Conservation (phyloP, 331 rosid genomes). For the Quercus lobata region DNA sequence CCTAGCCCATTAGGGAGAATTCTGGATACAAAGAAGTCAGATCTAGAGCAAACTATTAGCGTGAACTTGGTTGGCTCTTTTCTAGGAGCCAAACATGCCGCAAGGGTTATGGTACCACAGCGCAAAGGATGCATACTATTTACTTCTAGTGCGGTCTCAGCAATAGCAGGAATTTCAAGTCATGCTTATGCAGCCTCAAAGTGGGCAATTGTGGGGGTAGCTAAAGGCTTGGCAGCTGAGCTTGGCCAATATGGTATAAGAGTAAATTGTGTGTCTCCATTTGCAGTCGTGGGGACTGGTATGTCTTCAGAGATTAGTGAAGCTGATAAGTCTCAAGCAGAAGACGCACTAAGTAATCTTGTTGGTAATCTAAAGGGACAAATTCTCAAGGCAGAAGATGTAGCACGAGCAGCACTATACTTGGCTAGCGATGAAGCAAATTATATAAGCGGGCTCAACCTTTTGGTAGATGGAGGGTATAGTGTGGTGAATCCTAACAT, state of each 20-base stretch:
- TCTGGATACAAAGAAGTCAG: not conserved
- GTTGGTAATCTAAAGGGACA: constrained; percentile 26
- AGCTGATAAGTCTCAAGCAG: not conserved
- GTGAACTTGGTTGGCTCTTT: constrained; percentile 21
- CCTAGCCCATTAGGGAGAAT: not conserved
- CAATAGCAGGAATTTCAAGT: constrained; percentile 25
- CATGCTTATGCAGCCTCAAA: constrained; percentile 37
- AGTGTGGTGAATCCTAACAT: constrained; percentile 16
- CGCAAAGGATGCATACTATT: constrained; percentile 26
- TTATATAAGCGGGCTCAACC: constrained; percentile 33
- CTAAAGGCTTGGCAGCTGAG: constrained; percentile 29
- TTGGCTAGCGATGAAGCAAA: constrained; percentile 42
- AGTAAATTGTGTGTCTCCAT: constrained; percentile 30
- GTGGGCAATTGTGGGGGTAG: constrained; percentile 22
- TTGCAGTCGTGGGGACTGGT: not conserved
- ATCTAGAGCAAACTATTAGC: constrained; percentile 6
- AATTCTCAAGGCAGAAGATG: constrained; percentile 24
- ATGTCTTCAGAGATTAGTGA: not conserved
- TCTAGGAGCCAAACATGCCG: constrained; percentile 27
- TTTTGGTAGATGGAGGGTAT: constrained; percentile 37
- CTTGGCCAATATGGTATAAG: constrained; percentile 29
- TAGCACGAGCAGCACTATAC: constrained; percentile 28
- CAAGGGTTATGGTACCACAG: constrained; percentile 19
- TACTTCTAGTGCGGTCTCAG: constrained; percentile 23
- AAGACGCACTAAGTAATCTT: not conserved